Evolutionary conservation across 2,329 filamentous ascomycete species (phyloP).

Genomic region (Hymenoscyphus occultus): DNA sequence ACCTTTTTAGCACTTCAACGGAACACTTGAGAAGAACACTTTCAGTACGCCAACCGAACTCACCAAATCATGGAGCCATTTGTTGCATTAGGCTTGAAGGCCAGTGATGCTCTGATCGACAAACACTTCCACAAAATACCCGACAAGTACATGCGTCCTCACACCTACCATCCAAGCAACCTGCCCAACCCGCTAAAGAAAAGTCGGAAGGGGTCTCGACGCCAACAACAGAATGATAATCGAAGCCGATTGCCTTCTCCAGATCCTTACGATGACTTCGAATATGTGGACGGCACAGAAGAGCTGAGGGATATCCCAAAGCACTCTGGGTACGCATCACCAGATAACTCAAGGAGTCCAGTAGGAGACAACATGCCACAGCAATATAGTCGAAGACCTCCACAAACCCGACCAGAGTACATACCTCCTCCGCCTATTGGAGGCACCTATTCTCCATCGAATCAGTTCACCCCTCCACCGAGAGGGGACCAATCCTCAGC

Average conservation of each 20-base stretch:
- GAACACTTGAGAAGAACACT: neutral
- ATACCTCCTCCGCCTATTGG: constrained; percentile 12
- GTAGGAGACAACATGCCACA: constrained; percentile 3
- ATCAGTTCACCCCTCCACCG: constrained; percentile 3
- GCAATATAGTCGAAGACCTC: constrained; percentile 11
- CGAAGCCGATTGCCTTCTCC: neutral
- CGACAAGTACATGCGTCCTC: constrained; percentile 12
- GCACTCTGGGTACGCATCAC: constrained; percentile 3
- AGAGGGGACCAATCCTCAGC: neutral
- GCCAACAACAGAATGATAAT: neutral
- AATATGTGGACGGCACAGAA: constrained; percentile 4
- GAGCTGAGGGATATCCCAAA: constrained; percentile 7
- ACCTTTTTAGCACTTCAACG: neutral
- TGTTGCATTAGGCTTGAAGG: constrained; percentile 15
- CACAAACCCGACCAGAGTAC: constrained; percentile 11
- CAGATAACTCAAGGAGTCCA: neutral
- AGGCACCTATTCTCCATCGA: neutral
- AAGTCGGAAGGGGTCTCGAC: neutral
- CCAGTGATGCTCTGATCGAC: constrained; percentile 14
- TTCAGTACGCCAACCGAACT: neutral
- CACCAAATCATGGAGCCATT: constrained; percentile 9
- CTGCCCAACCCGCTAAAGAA: constrained; percentile 8
- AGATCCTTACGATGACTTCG: constrained; percentile 7
- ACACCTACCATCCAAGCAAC: constrained; percentile 16
- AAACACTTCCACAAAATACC: constrained; percentile 21